Evolutionary conservation across 208 protist genomes (phyloP).

Genomic region (Angomonas ambiguus): DNA sequence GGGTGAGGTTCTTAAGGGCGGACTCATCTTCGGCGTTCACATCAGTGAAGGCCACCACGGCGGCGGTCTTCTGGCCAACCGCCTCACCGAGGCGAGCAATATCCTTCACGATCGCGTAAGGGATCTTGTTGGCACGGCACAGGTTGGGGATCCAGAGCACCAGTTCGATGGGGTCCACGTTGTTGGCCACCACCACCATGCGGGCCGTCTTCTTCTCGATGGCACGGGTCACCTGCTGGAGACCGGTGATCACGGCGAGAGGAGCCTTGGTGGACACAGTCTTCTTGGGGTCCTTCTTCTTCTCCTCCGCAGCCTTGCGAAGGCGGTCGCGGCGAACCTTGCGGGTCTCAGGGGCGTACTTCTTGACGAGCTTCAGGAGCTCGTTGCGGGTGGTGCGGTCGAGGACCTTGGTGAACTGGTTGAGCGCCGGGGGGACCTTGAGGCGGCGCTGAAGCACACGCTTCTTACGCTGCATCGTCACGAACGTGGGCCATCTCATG

Average conservation of each 20-base stretch:
- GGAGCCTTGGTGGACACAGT: constrained; percentile 85
- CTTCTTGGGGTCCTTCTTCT: constrained; percentile 84
- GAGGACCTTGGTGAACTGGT: constrained; percentile 92
- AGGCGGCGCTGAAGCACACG: constrained; percentile 96
- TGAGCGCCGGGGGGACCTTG: constrained; percentile 92
- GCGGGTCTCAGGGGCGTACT: constrained; percentile 96
- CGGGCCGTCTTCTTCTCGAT: constrained; percentile 99
- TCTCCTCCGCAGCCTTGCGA: constrained; percentile 87
- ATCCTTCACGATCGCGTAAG: constrained; percentile 99
- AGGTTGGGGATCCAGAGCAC: constrained; percentile 99
- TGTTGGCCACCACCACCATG: constrained; percentile 99
- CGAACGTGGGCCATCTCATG: constrained; percentile 98
- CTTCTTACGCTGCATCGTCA: constrained; percentile 98
- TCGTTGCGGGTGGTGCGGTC: constrained; percentile 94
- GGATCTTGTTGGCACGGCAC: constrained; percentile 98
- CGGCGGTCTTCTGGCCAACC: constrained; percentile 96
- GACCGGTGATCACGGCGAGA: constrained; percentile 91
- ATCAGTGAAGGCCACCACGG: constrained; percentile 94
- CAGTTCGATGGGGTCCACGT: constrained; percentile 99
- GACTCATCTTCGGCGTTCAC: constrained; percentile 93
- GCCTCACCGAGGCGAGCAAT: constrained; percentile 97
- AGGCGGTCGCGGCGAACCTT: constrained; percentile 96
- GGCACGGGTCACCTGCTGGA: constrained; percentile 97
- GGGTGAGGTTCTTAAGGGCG: constrained; percentile 90
- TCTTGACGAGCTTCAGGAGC: constrained; percentile 97